Conservation (phyloP, 768 basidiomycete species). For the Kwoniella dejecticola region DNA sequence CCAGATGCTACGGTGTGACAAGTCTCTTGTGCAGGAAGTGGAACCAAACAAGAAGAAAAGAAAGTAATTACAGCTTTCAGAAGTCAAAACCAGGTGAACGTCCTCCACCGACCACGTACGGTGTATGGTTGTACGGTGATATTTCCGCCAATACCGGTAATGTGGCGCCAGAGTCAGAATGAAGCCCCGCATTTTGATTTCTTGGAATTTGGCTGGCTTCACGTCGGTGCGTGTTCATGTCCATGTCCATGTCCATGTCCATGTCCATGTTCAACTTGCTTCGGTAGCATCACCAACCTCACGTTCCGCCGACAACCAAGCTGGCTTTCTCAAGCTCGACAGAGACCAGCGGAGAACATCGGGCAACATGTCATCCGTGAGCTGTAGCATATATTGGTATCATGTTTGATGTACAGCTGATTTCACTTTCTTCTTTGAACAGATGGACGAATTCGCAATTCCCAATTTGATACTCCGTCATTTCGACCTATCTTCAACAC, state of each 20-base stretch:
- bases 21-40: no score
- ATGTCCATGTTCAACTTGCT: no score
- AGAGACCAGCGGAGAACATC: not conserved
- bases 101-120: slow-evolving; percentile 13
- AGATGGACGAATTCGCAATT: slow-evolving; percentile 37
- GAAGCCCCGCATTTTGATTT: slow-evolving; percentile 17
- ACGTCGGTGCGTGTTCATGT: not conserved
- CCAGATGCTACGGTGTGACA: no score
- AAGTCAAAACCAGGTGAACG: slow-evolving; percentile 15
- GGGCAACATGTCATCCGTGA: slow-evolving; percentile 16
- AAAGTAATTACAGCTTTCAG: no score
- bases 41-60: no score
- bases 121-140: not conserved
- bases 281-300: no score
- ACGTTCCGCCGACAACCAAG: no score
- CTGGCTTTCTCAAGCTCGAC: no score
- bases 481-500: slow-evolving; percentile 41
- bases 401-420: slow-evolving; percentile 1
- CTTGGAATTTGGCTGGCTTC: not conserved
- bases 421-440: not conserved
- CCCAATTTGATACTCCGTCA: slow-evolving; percentile 40
- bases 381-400: no score
- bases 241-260: no score
- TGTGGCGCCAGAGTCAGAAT: slow-evolving; percentile 4
- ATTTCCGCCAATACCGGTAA: slow-evolving; percentile 5